These are phyloP conservation scores for Daucus carota DNA, from an alignment of 129 eudicot species.

Conservation along the genomic window DNA sequence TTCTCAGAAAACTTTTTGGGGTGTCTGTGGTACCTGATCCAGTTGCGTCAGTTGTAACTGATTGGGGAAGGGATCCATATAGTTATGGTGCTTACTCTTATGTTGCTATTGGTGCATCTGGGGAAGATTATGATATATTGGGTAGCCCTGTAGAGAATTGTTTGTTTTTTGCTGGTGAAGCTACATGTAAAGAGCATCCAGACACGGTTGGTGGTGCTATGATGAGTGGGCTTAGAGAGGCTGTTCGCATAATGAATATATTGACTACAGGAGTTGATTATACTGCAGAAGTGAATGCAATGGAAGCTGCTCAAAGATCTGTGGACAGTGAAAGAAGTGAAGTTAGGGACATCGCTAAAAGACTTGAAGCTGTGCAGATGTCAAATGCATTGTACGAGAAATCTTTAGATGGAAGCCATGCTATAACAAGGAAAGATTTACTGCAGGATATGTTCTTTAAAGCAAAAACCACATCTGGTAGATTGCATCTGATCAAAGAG, in stretches of 20 bases:
- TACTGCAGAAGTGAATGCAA: slow-evolving; percentile 78
- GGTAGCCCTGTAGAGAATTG: slow-evolving; percentile 82
- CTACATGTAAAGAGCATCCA: slow-evolving; percentile 98
- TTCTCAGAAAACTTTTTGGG: slow-evolving; percentile 92
- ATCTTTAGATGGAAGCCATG: slow-evolving; percentile 34
- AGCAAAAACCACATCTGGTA: slow-evolving; percentile 81
- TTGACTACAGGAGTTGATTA: slow-evolving; percentile 70
- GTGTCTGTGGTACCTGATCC: slow-evolving; percentile 65
- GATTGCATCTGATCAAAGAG: slow-evolving; percentile 84
- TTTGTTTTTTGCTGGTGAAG: slow-evolving; percentile 98
- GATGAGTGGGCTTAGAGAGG: slow-evolving; percentile 98
- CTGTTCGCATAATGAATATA: slow-evolving; percentile 83
- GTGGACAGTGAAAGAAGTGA: slow-evolving; percentile 65
- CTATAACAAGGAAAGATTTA: slow-evolving; percentile 36
- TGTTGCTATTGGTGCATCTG: slow-evolving; percentile 94
- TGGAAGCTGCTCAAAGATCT: slow-evolving; percentile 83
- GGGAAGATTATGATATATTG: slow-evolving; percentile 86
- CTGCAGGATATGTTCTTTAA: slow-evolving; percentile 67
- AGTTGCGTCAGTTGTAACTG: slow-evolving; percentile 86
- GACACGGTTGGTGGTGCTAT: slow-evolving; percentile 99
- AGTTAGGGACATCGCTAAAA: slow-evolving; percentile 65
- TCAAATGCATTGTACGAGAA: slow-evolving; percentile 37
- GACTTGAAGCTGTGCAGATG: slow-evolving; percentile 63
- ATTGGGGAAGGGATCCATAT: slow-evolving; percentile 97
- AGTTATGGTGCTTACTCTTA: slow-evolving; percentile 98